Base-by-base conservation (phyloP, 1,139 yeast species). In the Sugiyamaella paludigena region DNA sequence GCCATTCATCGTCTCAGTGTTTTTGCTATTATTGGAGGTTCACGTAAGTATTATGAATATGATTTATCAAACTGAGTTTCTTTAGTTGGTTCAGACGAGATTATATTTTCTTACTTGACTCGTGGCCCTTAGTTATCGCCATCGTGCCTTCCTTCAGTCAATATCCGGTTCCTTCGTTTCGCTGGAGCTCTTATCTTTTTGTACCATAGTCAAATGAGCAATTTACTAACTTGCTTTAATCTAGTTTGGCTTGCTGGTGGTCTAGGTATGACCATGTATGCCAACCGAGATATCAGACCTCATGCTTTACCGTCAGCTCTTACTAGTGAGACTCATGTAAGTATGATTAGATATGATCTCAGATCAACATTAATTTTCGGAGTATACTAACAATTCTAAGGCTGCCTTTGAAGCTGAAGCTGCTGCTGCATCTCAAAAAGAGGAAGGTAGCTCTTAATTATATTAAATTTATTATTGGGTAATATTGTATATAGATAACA, bases 1-100 rank as follows among this genome's bases (percentile, higher is more conserved):
- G 81, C 85, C 45, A 78, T 81, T 33, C 97, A 88, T 70, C 86
- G 96, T 72, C 68, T 86, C 52, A 81, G 94, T 0, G 95, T 88
- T 29, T 71, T 87, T 38, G 79, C 88, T 4, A 74, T 43, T 40
- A 82, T 87, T 37, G 96, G 96, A 12, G 82, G 81, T 54, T 78
- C 88, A 1, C 65, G 78, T 60, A 64, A 47, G 72, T 59, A 39
- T 38, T 15, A 15, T n/a, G n/a, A n/a, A n/a, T n/a, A n/a, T n/a
- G n/a, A n/a, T n/a, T n/a, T n/a, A n/a, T n/a, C n/a, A n/a, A n/a
- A n/a, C n/a, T n/a, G n/a, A n/a, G n/a, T n/a, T n/a, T n/a, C n/a
- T n/a, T n/a, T n/a, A n/a, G n/a, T n/a, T n/a, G n/a, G n/a, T n/a
- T n/a, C n/a, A n/a, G n/a, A n/a, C n/a, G n/a, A n/a, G n/a, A n/a